Evolutionary conservation across 805 yeast species (phyloP).

Genomic region (Starmerella stigmatis): DNA sequence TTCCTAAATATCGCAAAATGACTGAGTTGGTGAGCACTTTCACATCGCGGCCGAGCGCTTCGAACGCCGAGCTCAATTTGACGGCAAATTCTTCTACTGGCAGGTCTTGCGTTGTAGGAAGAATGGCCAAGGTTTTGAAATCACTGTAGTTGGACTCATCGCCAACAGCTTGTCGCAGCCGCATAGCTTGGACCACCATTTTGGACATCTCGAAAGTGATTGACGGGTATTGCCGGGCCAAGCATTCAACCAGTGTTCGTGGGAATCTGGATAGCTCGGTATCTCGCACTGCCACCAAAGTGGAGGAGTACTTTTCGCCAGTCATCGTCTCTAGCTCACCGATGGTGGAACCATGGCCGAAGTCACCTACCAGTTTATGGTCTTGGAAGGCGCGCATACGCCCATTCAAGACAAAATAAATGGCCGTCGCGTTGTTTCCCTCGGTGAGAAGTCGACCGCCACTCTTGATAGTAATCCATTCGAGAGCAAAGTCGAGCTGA

Average conservation of each 20-base stretch:
- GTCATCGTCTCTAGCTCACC: constrained; percentile 90
- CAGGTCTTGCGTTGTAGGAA: constrained; percentile 71
- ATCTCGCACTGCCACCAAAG: constrained; percentile 72
- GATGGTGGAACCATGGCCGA: constrained; percentile 87
- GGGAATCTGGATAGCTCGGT: constrained; percentile 92
- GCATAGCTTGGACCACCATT: constrained; percentile 52
- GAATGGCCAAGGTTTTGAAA: constrained; percentile 71
- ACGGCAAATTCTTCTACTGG: constrained; percentile 82
- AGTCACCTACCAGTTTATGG: constrained; percentile 50
- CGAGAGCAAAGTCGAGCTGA: constrained; percentile 80
- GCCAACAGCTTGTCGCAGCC: constrained; percentile 8
- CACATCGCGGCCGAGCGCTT: constrained; percentile 60
- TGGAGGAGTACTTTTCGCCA: constrained; percentile 57
- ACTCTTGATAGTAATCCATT: constrained; percentile 88
- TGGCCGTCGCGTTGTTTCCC: constrained; percentile 81
- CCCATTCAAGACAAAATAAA: constrained; percentile 21
- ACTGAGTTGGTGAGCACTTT: constrained; percentile 76
- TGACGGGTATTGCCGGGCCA: constrained; percentile 76
- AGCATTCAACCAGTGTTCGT: constrained; percentile 71
- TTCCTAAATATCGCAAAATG: constrained; percentile 68
- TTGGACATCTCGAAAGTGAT: constrained; percentile 83
- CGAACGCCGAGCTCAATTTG: constrained; percentile 58
- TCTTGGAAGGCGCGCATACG: constrained; percentile 18
- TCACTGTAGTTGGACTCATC: constrained; percentile 30
- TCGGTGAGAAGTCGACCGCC: constrained; percentile 71